Evolutionary conservation across 148 eudicot species (phyloP).

Genomic region (Rhododendron ferrugineum): DNA sequence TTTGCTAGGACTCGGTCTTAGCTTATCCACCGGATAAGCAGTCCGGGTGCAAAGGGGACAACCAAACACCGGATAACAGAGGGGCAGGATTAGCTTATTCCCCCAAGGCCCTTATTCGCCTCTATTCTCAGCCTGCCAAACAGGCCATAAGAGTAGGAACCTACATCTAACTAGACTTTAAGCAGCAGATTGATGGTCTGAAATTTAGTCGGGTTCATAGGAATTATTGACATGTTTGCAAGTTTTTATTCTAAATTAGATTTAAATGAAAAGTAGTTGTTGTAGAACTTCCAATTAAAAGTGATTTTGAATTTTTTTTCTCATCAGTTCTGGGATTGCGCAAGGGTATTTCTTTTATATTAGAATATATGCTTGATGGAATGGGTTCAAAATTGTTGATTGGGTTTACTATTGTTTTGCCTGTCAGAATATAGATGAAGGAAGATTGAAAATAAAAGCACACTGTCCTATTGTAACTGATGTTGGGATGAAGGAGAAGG

Average conservation of each 20-base stretch:
- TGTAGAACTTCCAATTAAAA: neutral
- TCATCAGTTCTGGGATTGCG: neutral
- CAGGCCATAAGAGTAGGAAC: neutral
- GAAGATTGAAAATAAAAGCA: constrained; percentile 83
- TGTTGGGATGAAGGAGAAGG: constrained; percentile 86
- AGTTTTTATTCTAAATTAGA: neutral
- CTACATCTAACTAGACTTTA: neutral
- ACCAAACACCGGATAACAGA: neutral
- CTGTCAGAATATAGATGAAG: constrained; percentile 83
- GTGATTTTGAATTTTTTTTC: neutral
- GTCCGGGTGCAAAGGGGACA: neutral
- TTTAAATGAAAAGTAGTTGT: neutral
- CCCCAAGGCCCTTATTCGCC: neutral
- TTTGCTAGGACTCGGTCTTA: too few relatives aligned
- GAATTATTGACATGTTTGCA: neutral
- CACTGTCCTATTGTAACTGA: constrained; percentile 91
- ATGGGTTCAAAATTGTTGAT: neutral
- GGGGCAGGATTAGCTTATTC: neutral
- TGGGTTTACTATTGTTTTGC: neutral
- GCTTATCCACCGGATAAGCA: too few relatives aligned
- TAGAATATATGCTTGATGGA: neutral
- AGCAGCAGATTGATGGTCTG: neutral
- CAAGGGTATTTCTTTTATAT: neutral
- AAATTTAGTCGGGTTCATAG: neutral
- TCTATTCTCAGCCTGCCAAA: neutral